Percentiles rank a stretch among this genome's conserved stretches.
Evolutionary conservation across 2,329 filamentous ascomycete genomes (phyloP).

Genomic region (Trichophyton simii): DNA sequence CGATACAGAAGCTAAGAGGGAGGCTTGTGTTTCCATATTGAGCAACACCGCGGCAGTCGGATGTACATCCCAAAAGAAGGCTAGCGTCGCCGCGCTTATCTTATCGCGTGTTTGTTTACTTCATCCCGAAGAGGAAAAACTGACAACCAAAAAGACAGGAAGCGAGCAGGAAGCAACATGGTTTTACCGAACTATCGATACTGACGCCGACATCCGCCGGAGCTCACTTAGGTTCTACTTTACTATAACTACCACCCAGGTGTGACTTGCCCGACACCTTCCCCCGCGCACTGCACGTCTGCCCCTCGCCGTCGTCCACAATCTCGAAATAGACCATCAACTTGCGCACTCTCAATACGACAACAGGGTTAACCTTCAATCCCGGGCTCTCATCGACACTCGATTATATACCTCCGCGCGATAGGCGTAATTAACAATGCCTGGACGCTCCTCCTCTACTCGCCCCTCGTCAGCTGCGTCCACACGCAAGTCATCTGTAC

Average conservation of each 20-base stretch:
- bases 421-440: constrained; percentile 20
- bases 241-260: neutral
- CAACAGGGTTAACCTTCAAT: too few species aligned
- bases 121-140: neutral
- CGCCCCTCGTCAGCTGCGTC: constrained; percentile 21
- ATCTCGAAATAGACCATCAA: too few species aligned
- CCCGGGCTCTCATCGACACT: too few species aligned
- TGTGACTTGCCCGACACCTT: too few species aligned
- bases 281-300: too few species aligned
- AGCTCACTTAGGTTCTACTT: neutral
- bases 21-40: neutral
- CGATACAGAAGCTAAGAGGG: neutral
- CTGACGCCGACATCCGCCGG: neutral
- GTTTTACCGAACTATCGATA: neutral
- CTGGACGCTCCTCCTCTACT: constrained; percentile 27
- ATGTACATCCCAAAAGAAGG: neutral
- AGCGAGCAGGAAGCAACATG: neutral
- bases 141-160: neutral
- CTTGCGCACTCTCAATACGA: too few species aligned
- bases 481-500: constrained; percentile 35
- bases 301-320: too few species aligned
- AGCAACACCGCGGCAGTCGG: neutral
- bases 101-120: constrained; percentile 5
- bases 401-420: neutral
- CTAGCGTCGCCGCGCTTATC: constrained; percentile 3